A percentile compares a stretch with the other conserved stretches of the same genome.
Evolutionary conservation across 768 basidiomycete species (phyloP).

Genomic region (Trametes maxima): DNA sequence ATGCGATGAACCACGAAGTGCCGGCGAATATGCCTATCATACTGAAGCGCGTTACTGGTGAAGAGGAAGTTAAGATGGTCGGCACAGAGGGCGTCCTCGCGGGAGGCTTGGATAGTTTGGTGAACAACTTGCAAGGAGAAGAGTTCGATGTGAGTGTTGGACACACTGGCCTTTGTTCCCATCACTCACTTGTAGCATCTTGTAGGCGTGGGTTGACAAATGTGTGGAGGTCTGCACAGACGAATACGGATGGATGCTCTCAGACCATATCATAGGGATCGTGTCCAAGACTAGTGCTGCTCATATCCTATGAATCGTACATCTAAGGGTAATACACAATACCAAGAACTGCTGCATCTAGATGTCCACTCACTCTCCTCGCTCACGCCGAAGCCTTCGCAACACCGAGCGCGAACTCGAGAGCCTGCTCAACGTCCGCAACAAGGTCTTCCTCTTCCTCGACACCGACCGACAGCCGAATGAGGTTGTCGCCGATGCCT

Average conservation of each 20-base stretch:
- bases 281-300: slow-evolving; percentile 2
- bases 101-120: slow-evolving; percentile 18
- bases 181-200: background rate
- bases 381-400: background rate
- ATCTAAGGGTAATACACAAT: background rate
- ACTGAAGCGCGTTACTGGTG: slow-evolving; percentile 11
- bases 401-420: slow-evolving; percentile 44
- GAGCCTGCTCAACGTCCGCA: slow-evolving; percentile 66
- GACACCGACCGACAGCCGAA: slow-evolving; percentile 84
- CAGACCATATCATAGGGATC: slow-evolving; percentile 22
- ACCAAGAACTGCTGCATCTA: background rate
- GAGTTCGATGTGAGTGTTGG: slow-evolving; percentile 12
- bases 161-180: too few relatives aligned
- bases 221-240: slow-evolving; percentile 18
- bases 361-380: background rate
- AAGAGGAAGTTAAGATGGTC: slow-evolving; percentile 13
- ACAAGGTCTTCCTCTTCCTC: slow-evolving; percentile 88
- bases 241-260: slow-evolving; percentile 16
- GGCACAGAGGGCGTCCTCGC: slow-evolving; percentile 24
- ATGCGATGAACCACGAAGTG: slow-evolving; percentile 20
- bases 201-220: slow-evolving; percentile 22
- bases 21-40: slow-evolving; percentile 18
- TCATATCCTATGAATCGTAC: background rate
- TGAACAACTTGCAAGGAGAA: slow-evolving; percentile 21
- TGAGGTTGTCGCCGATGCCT: slow-evolving; percentile 77